A percentile compares a stretch with the other conserved stretches of the same genome.
Conservation (phyloP, 2,329 filamentous ascomycete species). For the Neopestalotiopsis sp. region DNA sequence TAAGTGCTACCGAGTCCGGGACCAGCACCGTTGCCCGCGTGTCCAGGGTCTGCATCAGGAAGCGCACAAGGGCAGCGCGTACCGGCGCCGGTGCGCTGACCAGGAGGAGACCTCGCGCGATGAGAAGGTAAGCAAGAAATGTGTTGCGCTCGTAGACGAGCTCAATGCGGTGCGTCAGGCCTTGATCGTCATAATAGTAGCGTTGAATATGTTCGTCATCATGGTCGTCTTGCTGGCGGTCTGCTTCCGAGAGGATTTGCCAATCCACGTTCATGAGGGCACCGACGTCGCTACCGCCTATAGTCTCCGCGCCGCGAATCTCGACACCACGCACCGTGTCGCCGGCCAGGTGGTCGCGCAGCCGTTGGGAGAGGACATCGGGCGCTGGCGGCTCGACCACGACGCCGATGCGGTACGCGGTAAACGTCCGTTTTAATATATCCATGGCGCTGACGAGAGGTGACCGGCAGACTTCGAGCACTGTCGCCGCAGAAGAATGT, state of each 20-base stretch:
- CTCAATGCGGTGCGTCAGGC: slow-evolving; percentile 6
- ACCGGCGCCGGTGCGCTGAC: slow-evolving; percentile 61
- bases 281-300: slow-evolving; percentile 42
- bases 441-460: slow-evolving; percentile 9
- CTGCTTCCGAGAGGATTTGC: not conserved
- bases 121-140: slow-evolving; percentile 37
- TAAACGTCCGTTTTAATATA: slow-evolving; percentile 65
- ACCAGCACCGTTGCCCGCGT: slow-evolving; percentile 58
- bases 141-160: slow-evolving; percentile 11
- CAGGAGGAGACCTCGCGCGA: slow-evolving; percentile 57
- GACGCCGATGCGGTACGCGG: slow-evolving; percentile 59
- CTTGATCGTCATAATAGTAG: slow-evolving; percentile 11
- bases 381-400: slow-evolving; percentile 46
- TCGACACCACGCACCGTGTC: slow-evolving; percentile 67
- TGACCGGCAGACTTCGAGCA: not conserved
- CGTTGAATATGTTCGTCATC: not conserved
- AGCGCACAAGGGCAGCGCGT: slow-evolving; percentile 54
- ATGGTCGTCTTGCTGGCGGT: not conserved
- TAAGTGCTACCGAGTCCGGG: slow-evolving; percentile 56
- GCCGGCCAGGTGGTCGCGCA: slow-evolving; percentile 62
- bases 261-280: slow-evolving; percentile 33
- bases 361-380: slow-evolving; percentile 48
- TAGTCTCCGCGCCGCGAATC: slow-evolving; percentile 47
- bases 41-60: slow-evolving; percentile 60
- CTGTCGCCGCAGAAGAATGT: not conserved